Percentiles rank a stretch among this genome's conserved stretches.
These are phyloP conservation scores for Diplotaxis tenuifolia DNA, from an alignment of 345 rosid genomes.

Conservation along the genomic window DNA sequence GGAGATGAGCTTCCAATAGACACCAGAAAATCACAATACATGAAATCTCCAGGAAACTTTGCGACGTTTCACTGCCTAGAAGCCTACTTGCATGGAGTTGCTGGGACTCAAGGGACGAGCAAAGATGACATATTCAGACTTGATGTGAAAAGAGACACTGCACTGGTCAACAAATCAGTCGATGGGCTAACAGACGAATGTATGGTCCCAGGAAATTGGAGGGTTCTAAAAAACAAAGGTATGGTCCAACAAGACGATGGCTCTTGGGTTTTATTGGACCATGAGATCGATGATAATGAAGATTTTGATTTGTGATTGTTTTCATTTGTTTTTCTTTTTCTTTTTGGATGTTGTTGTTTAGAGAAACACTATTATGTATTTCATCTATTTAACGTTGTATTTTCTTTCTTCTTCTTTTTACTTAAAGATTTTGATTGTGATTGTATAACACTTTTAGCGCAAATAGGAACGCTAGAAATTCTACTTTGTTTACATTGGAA, in stretches of 20 bases:
- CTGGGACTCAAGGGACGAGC: conserved; percentile 59
- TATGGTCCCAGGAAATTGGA: conserved; percentile 60
- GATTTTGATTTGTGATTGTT: conserved; percentile 20
- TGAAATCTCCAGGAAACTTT: conserved; percentile 55
- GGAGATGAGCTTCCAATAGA: conserved; percentile 69
- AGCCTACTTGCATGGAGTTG: conserved; percentile 72
- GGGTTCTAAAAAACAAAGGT: conserved; percentile 57
- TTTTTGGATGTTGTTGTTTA: conserved; percentile 5
- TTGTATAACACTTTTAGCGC: too few species aligned
- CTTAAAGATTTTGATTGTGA: neutral
- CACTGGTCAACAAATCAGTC: conserved; percentile 52
- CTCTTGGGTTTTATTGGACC: conserved; percentile 75
- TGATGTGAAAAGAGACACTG: conserved; percentile 56
- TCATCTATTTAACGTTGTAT: neutral
- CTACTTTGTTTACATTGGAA: neutral
- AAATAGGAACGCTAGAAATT: too few species aligned
- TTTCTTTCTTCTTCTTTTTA: neutral
- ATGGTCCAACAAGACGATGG: conserved; percentile 74
- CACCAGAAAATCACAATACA: conserved; percentile 53
- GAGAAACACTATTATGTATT: neutral
- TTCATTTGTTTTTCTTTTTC: neutral
- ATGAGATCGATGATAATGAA: conserved; percentile 47
- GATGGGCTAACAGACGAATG: conserved; percentile 59
- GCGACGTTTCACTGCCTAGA: conserved; percentile 61
- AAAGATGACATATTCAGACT: conserved; percentile 53